Evolutionary conservation across 1,284 basidiomycete genomes (phyloP), one percentile per base, ranked within the genome.

Genomic region (Apiotrichum montevideense): DNA sequence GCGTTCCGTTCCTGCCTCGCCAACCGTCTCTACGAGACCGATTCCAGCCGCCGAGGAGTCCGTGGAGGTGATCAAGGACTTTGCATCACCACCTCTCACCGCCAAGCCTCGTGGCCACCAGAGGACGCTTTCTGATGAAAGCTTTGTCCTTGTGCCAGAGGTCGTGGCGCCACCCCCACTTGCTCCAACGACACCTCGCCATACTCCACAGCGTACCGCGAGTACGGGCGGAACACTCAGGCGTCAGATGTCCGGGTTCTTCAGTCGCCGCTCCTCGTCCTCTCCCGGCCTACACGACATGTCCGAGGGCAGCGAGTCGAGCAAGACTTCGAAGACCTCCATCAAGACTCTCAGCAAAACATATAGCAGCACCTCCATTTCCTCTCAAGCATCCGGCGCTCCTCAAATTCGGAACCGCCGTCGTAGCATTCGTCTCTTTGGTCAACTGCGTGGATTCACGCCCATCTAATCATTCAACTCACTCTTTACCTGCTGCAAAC

Each of bases 381-480:
- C 13, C n/a, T 35, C 9, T 52, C 47, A 2, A 37, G 44, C 10
- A 51, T 51, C 8, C 44, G 50, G 3, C 32, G 9, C 4, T 44
- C 54, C 1, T 29, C 54, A 6, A 21, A 29, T 6, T 11, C n/a
- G 1, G 13, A 51, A 47, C 45, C 52, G 58, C 29, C 58, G 58
- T 29, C 58, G 58, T 37, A 56, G 54, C 21, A 40, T 60, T 32
- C 52, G 50, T 32, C 52, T 60, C 40, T 52, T 60, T 21, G 58
- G 55, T 49, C 48, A 54, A 33, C 55, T 60, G 10, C 58, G 58
- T 3, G 58, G 55, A 6, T 60, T 60, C 42, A 60, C 58, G 7
- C 58, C 58, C 10, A 51, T 51, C 15, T 51, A 42, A 43, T 42
- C n/a, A 21, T 21, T 21, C 21, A 21, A 21, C 21, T 21, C 21